Evolutionary conservation across 768 basidiomycete genomes (phyloP), one percentile per base, ranked within the genome.

Genomic region (Boletus coccyginus): DNA sequence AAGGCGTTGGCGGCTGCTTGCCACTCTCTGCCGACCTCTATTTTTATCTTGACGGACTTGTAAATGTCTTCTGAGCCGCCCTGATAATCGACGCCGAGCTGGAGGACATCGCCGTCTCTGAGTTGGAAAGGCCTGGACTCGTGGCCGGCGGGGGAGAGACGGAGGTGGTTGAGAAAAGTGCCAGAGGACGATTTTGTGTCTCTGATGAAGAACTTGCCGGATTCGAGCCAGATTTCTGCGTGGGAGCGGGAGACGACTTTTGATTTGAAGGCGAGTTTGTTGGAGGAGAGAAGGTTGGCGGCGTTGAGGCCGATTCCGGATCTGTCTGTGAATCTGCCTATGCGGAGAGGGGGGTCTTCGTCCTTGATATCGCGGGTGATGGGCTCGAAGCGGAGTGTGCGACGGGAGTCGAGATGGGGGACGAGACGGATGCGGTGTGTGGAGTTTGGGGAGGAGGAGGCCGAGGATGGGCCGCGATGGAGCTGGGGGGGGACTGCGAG

Each of bases 21-120:
- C 96, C 94, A 98, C 70, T 94, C 94, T 57, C 95, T 75, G 10
- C 85, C 85, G 17, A 98, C 72, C 74, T 99, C 96, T 49, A 98
- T 78, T 61, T 91, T 81, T 69, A 99, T 97, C 82, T 96, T 98
- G 56, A 98, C 92, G 56, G 90, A 92, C 75, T 97, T 90, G 73
- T 96, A 98, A 50, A 96, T 94, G 72, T 98, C 95, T 76, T 98
- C 94, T 8, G 91, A 85, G 0, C 96, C 96, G 7, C 96, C 96
- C 71, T 98, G 95, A 73, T 97, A 99, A 70, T 98, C 95, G 29
- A 98, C 93, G 3, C 96, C 95, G 1, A 98, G 84, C 73, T 98
- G 96, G 19, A 98, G 74, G 31, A 98, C 81, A 74, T 98, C 95
- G 1, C 96, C 96, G 58, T 98, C 95, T 73, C 90, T 92, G 63